Evolutionary conservation across 192 early-diverging fungal genomes (phyloP).

Genomic region (Backusella tuberculispora): DNA sequence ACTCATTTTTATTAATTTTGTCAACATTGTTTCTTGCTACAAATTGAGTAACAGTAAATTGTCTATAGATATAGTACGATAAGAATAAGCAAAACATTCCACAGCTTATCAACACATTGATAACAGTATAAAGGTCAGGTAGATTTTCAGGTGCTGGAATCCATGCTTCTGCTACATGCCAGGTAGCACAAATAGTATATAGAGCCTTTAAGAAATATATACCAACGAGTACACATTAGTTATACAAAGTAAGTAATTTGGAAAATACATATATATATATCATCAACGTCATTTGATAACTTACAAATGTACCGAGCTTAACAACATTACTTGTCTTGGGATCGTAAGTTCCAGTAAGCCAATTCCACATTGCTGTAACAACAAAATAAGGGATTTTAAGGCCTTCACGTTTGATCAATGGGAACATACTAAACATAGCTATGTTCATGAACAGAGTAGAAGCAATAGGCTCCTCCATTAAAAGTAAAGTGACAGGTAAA

Average conservation of each 20-base stretch:
- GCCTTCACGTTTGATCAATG: constrained; percentile 79
- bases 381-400: constrained; percentile 75
- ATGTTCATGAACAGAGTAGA: constrained; percentile 74
- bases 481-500: constrained; percentile 75
- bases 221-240: too few species aligned
- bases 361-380: constrained; percentile 75
- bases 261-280: not conserved
- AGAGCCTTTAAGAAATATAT: constrained; percentile 8
- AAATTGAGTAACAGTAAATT: constrained; percentile 35
- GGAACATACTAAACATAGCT: constrained; percentile 90
- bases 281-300: not conserved
- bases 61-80: constrained; percentile 77
- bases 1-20: too few species aligned
- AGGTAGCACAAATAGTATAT: constrained; percentile 53
- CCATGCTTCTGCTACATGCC: constrained; percentile 64
- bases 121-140: constrained; percentile 84
- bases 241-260: constrained; percentile 6
- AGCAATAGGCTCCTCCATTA: constrained; percentile 67
- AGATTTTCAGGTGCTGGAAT: constrained; percentile 67
- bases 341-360: constrained; percentile 44
- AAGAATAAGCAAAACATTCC: constrained; percentile 69
- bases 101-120: constrained; percentile 75
- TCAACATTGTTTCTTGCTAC: not conserved
- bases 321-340: not conserved
- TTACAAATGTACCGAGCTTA: constrained; percentile 2